A percentile compares a stretch with the other conserved stretches of the same genome.
These are phyloP conservation scores for Phialocephala subalpina DNA, from an alignment of 2,329 filamentous ascomycete species.

Conservation along the genomic window DNA sequence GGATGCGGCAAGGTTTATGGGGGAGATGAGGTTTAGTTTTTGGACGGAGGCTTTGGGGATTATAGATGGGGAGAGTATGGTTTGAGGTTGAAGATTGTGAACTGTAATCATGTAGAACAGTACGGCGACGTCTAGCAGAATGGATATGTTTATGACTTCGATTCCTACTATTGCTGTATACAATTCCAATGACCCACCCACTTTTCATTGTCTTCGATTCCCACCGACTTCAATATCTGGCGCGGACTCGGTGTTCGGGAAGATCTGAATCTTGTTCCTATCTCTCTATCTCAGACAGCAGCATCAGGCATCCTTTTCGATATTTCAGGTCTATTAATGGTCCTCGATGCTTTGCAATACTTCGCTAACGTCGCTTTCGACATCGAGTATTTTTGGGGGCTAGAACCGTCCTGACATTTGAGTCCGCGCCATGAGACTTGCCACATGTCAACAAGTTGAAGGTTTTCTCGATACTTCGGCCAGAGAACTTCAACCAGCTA, in stretches of 20 bases:
- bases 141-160: not conserved
- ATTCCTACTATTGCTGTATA: not conserved
- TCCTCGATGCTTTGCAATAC: not conserved
- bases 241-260: not conserved
- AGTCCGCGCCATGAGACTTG: not conserved
- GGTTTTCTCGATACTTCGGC: not conserved
- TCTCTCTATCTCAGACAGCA: not conserved
- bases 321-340: not conserved
- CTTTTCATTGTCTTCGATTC: not conserved
- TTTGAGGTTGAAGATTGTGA: too few relatives aligned
- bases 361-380: not conserved
- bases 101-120: too few relatives aligned
- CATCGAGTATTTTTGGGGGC: not conserved
- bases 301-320: not conserved
- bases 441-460: not conserved
- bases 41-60: too few relatives aligned
- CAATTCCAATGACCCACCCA: not conserved
- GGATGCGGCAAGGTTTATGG: too few relatives aligned
- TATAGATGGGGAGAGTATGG: too few relatives aligned
- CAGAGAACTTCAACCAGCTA: constrained; percentile 60
- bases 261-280: constrained; percentile 1
- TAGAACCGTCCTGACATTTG: not conserved
- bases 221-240: not conserved
- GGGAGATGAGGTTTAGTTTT: too few relatives aligned
- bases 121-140: too few relatives aligned